Evolutionary conservation across 139 green algal species (phyloP).

Genomic region (Raphidocelis subcapitata): DNA sequence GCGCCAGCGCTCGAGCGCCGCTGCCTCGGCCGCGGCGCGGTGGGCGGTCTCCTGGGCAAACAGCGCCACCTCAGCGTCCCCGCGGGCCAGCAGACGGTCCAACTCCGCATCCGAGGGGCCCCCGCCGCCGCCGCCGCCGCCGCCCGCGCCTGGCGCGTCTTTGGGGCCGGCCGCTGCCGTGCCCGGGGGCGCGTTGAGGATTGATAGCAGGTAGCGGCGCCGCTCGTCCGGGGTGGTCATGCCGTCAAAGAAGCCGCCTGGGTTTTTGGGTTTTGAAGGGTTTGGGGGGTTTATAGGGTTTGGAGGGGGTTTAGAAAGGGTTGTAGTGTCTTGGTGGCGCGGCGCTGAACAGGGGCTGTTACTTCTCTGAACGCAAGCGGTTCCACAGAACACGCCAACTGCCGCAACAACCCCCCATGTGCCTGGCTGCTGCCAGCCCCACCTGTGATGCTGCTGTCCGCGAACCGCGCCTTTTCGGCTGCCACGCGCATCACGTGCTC

Average conservation of each 20-base stretch:
- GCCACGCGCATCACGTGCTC: constrained; percentile 75
- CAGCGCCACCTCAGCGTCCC: constrained; percentile 44
- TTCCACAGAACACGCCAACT: not conserved
- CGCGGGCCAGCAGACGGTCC: constrained; percentile 51
- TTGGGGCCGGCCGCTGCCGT: not conserved
- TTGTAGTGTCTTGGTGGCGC: not conserved
- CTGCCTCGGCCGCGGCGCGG: not conserved
- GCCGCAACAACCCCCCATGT: not conserved
- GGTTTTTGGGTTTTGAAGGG: not conserved
- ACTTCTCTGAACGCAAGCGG: not conserved
- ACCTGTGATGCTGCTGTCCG: constrained; percentile 71
- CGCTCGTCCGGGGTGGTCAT: constrained; percentile 69
- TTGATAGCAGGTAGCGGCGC: constrained; percentile 66
- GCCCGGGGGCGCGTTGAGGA: constrained; percentile 33
- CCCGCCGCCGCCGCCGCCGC: not conserved
- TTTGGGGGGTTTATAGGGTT: not conserved
- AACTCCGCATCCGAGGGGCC: constrained; percentile 33
- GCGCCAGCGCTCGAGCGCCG: not conserved
- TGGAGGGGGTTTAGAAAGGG: no score
- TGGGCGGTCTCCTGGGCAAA: constrained; percentile 6
- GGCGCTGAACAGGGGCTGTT: no score
- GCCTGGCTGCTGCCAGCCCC: not conserved
- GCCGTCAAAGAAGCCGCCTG: constrained; percentile 86
- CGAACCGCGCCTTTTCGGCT: constrained; percentile 71
- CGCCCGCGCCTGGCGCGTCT: not conserved